Conservation (phyloP, 1,284 basidiomycete genomes). For the Coniferiporia sulphurascens region DNA sequence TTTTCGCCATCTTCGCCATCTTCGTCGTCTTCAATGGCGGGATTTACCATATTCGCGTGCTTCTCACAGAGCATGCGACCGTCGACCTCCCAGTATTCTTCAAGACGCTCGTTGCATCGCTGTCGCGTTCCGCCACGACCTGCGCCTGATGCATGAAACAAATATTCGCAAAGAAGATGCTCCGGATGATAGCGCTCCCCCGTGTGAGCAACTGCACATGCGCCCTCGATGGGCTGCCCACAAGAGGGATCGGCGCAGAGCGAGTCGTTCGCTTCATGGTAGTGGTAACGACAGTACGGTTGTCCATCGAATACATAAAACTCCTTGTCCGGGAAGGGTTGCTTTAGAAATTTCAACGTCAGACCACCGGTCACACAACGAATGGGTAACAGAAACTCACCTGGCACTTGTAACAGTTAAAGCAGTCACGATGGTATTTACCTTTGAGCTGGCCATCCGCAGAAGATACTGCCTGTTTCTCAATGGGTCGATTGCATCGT, state of each 20-base stretch:
- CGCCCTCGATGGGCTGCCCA: slow-evolving; percentile 84
- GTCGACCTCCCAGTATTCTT: slow-evolving; percentile 84
- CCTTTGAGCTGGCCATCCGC: slow-evolving; percentile 89
- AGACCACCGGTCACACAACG: background rate
- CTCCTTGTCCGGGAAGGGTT: slow-evolving; percentile 82
- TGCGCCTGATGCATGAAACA: background rate
- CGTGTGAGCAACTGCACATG: slow-evolving; percentile 77
- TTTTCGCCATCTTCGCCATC: background rate
- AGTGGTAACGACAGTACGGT: slow-evolving; percentile 85
- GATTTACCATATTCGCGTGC: slow-evolving; percentile 46
- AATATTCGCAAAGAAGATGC: slow-evolving; percentile 68
- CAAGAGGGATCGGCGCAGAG: slow-evolving; percentile 76
- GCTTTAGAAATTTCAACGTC: slow-evolving; percentile 35
- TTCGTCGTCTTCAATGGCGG: slow-evolving; percentile 1
- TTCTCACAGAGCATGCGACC: slow-evolving; percentile 78
- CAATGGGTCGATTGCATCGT: slow-evolving; percentile 76
- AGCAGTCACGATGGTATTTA: slow-evolving; percentile 87
- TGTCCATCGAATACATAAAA: slow-evolving; percentile 88
- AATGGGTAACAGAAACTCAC: slow-evolving; percentile 34
- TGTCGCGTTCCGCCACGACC: background rate
- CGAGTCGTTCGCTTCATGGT: slow-evolving; percentile 84
- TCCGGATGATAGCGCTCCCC: slow-evolving; percentile 82
- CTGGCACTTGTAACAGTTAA: slow-evolving; percentile 79
- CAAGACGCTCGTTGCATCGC: slow-evolving; percentile 51
- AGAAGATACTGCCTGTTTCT: slow-evolving; percentile 86